Conservation (phyloP, 192 early-diverging fungal species). For the Powellomyces hirtus region DNA sequence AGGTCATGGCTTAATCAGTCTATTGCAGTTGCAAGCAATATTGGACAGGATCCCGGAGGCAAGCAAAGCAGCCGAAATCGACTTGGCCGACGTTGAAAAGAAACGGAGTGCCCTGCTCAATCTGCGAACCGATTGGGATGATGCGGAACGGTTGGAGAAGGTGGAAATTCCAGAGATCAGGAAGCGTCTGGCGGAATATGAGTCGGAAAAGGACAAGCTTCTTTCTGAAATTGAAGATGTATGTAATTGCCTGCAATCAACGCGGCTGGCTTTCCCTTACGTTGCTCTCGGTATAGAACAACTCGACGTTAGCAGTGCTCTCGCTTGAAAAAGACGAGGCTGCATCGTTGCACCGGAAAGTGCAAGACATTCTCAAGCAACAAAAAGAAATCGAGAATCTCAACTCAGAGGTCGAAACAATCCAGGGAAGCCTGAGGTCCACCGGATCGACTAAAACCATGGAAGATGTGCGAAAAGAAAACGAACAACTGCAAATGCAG, state of each 20-base stretch:
- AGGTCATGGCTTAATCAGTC: too few species aligned
- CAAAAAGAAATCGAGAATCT: slow-evolving; percentile 42
- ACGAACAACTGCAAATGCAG: slow-evolving; percentile 43
- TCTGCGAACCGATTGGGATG: slow-evolving; percentile 44
- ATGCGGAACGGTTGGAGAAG: slow-evolving; percentile 41
- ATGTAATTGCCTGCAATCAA: neutral
- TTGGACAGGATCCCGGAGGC: slow-evolving; percentile 35
- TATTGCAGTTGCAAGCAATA: slow-evolving; percentile 31
- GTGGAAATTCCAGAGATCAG: slow-evolving; percentile 49
- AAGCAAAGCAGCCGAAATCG: slow-evolving; percentile 17
- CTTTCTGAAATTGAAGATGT: slow-evolving; percentile 26
- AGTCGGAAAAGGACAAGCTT: slow-evolving; percentile 9
- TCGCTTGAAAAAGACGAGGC: slow-evolving; percentile 28
- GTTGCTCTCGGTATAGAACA: neutral
- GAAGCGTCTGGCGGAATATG: neutral
- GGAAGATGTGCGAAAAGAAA: slow-evolving; percentile 66
- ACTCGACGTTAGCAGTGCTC: slow-evolving; percentile 1
- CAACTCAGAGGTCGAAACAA: slow-evolving; percentile 41
- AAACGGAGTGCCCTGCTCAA: slow-evolving; percentile 29
- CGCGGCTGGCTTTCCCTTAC: neutral
- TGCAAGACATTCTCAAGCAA: slow-evolving; percentile 35
- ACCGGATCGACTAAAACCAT: slow-evolving; percentile 65
- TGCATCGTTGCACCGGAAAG: slow-evolving; percentile 31
- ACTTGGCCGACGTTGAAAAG: slow-evolving; percentile 43
- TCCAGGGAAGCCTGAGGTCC: slow-evolving; percentile 47